Percentiles rank a stretch among this genome's conserved stretches.
Evolutionary conservation across 768 basidiomycete genomes (phyloP).

Genomic region (Tremella yokohamensis): DNA sequence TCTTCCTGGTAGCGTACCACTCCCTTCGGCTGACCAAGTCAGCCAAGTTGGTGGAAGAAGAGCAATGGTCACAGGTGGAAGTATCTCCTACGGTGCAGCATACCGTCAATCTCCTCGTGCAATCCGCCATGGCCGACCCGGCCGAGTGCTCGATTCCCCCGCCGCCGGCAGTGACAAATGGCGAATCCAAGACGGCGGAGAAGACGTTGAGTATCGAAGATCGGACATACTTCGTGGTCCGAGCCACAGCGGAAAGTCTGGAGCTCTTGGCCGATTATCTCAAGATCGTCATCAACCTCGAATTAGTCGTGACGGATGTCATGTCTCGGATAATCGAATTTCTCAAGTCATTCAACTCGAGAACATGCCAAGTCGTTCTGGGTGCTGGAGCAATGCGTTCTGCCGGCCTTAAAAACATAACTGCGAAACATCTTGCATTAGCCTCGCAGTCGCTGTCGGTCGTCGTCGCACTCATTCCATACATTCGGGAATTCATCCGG

Average conservation of each 20-base stretch:
- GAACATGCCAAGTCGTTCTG: constrained; percentile 95
- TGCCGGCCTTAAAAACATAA: constrained; percentile 95
- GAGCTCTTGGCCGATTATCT: constrained; percentile 77
- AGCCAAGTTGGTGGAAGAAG: constrained; percentile 90
- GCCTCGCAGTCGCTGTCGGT: constrained; percentile 95
- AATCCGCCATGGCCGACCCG: constrained; percentile 77
- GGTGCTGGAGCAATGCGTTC: constrained; percentile 99
- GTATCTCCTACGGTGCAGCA: constrained; percentile 66
- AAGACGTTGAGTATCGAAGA: constrained; percentile 64
- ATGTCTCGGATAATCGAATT: constrained; percentile 93
- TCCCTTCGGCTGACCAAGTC: constrained; percentile 70
- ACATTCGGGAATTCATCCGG: constrained; percentile 89
- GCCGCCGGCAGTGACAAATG: constrained; percentile 10
- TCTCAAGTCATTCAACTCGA: constrained; percentile 93
- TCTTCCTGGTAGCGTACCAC: constrained; percentile 82
- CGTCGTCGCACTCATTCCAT: constrained; percentile 88
- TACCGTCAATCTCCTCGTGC: constrained; percentile 68
- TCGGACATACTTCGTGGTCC: constrained; percentile 75
- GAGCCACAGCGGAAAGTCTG: constrained; percentile 74
- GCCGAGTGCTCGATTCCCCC: constrained; percentile 60
- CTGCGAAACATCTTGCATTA: constrained; percentile 92
- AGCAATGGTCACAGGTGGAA: constrained; percentile 84
- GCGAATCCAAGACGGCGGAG: constrained; percentile 45
- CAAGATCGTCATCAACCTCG: constrained; percentile 77
- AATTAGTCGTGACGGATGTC: constrained; percentile 86